These are phyloP conservation scores for Aspergillus fructus DNA, from an alignment of 2,329 filamentous ascomycete genomes.

Conservation along the genomic window DNA sequence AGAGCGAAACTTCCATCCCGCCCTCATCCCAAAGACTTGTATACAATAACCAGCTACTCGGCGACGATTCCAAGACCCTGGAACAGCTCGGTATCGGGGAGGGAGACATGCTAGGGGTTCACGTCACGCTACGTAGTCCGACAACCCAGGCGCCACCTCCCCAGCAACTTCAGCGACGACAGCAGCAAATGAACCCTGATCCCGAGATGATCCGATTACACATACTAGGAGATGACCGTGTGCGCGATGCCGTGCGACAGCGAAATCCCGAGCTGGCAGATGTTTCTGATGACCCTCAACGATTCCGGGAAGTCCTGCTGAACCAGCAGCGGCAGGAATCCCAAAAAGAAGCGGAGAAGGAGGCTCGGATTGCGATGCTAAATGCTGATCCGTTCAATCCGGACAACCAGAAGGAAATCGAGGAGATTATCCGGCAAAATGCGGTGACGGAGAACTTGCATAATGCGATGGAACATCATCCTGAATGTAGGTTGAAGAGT, in stretches of 20 bases:
- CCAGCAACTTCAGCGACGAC: slow-evolving; percentile 29
- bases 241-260: slow-evolving; percentile 68
- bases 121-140: slow-evolving; percentile 55
- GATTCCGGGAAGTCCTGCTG: slow-evolving; percentile 72
- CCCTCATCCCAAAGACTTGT: slow-evolving; percentile 77
- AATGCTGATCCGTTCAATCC: slow-evolving; percentile 95
- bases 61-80: slow-evolving; percentile 75
- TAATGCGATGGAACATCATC: slow-evolving; percentile 95
- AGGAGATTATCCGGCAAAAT: slow-evolving; percentile 95
- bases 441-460: slow-evolving; percentile 93
- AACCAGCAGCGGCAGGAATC: slow-evolving; percentile 69
- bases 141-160: slow-evolving; percentile 30
- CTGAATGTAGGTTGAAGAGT: slow-evolving; percentile 68
- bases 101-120: slow-evolving; percentile 88
- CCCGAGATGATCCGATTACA: slow-evolving; percentile 80
- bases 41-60: slow-evolving; percentile 81
- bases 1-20: slow-evolving; percentile 76
- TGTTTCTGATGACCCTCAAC: slow-evolving; percentile 70
- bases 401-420: slow-evolving; percentile 87
- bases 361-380: slow-evolving; percentile 77
- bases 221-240: slow-evolving; percentile 72
- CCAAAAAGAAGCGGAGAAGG: slow-evolving; percentile 71
- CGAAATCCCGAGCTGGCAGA: slow-evolving; percentile 75
- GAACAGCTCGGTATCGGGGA: slow-evolving; percentile 77
- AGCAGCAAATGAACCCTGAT: slow-evolving; percentile 51